Percentiles rank a stretch among this genome's conserved stretches.
Evolutionary conservation across 306 rosid species (phyloP).

Genomic region (Delonix regia): DNA sequence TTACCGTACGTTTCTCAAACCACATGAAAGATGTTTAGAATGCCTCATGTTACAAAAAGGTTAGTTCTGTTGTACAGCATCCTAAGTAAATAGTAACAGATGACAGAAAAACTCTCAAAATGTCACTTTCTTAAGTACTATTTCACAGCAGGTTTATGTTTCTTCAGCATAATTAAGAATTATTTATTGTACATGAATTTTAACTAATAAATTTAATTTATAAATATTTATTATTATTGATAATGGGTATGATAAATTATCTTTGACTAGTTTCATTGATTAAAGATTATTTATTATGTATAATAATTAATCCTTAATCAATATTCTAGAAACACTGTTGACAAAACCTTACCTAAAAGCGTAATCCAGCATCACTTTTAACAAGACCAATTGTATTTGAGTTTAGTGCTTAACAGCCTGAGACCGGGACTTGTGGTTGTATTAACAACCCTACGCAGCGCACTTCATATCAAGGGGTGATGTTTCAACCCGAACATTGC

Average conservation of each 20-base stretch:
- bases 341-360: no score
- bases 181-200: no score
- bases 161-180: not conserved
- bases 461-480: not conserved
- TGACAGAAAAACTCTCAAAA: not conserved
- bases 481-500: not conserved
- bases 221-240: no score
- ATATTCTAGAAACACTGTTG: no score
- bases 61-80: not conserved
- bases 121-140: not conserved
- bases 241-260: no score
- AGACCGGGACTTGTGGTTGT: not conserved
- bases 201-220: no score
- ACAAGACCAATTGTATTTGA: not conserved
- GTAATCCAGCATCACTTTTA: not conserved
- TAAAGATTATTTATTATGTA: no score
- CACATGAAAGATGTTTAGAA: not conserved
- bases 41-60: not conserved
- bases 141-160: not conserved
- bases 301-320: no score
- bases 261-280: no score
- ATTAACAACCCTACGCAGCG: not conserved
- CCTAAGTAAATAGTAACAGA: not conserved
- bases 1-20: not conserved
- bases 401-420: not conserved